Conservation (phyloP, 306 rosid species). For the Vigna trinervia region DNA sequence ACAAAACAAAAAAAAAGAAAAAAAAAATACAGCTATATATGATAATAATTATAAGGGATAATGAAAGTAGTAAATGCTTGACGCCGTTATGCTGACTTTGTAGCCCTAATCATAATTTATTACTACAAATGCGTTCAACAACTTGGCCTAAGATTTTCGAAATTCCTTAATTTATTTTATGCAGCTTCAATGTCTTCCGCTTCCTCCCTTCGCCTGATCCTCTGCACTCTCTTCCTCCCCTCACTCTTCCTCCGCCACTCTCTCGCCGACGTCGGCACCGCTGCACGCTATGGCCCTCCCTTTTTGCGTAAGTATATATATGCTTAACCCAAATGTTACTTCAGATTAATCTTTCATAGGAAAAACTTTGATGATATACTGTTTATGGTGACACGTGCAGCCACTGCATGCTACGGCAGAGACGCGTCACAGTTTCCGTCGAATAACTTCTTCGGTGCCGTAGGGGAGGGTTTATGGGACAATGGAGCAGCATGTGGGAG, state of each 20-base stretch:
- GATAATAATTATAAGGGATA: no score
- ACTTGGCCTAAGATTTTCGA: no score
- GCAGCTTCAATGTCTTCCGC: slow-evolving; percentile 43
- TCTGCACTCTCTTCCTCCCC: slow-evolving; percentile 36
- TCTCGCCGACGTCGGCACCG: slow-evolving; percentile 65
- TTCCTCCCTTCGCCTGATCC: not conserved
- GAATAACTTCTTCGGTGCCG: slow-evolving; percentile 69
- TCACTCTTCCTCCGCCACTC: slow-evolving; percentile 44
- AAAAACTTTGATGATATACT: no score
- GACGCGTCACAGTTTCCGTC: slow-evolving; percentile 60
- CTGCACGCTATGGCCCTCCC: slow-evolving; percentile 64
- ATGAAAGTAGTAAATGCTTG: no score
- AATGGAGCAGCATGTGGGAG: slow-evolving; percentile 93
- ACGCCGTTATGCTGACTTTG: not conserved
- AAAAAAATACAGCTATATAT: no score
- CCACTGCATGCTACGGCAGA: slow-evolving; percentile 63
- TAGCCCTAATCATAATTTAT: not conserved
- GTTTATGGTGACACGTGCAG: slow-evolving; percentile 40
- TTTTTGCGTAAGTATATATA: slow-evolving; percentile 57
- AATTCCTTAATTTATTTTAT: no score
- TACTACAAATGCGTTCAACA: no score
- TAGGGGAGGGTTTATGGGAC: slow-evolving; percentile 90
- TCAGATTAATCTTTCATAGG: no score
- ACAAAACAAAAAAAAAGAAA: no score
- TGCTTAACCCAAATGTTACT: no score